Evolutionary conservation across 257 asterid species (phyloP).

Genomic region (Przewalskia tangutica): DNA sequence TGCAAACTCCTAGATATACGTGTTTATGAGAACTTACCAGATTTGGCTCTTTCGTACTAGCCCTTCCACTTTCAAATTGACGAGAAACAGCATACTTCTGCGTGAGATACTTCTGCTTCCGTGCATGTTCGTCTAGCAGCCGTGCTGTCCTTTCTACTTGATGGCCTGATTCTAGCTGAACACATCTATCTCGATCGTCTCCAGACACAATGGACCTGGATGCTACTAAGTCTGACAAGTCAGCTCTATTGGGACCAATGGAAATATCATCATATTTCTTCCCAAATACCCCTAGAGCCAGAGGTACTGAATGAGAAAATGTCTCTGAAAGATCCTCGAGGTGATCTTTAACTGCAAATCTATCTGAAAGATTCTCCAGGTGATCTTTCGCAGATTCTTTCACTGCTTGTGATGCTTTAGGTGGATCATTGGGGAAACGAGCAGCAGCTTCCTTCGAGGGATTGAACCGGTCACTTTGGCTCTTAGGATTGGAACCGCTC

Average conservation of each 20-base stretch:
- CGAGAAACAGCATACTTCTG: conserved; percentile 28
- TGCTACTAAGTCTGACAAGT: conserved; percentile 19
- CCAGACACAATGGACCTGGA: conserved; percentile 39
- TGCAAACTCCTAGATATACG: not conserved
- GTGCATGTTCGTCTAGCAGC: conserved; percentile 29
- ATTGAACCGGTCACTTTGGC: conserved; percentile 33
- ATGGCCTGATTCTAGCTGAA: conserved; percentile 19
- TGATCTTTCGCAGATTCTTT: conserved; percentile 27
- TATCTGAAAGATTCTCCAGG: conserved; percentile 20
- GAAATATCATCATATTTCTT: conserved; percentile 30
- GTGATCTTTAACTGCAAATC: conserved; percentile 22
- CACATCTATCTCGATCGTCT: conserved; percentile 23
- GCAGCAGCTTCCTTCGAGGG: conserved; percentile 26
- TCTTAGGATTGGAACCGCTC: conserved; percentile 28
- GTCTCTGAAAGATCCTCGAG: conserved; percentile 22
- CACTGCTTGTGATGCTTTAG: conserved; percentile 17
- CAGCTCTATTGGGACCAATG: conserved; percentile 17
- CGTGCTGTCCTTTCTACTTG: conserved; percentile 28
- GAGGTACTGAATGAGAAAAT: conserved; percentile 54
- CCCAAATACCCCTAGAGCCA: conserved; percentile 34
- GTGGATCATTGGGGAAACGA: conserved; percentile 27
- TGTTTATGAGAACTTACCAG: conserved; percentile 32
- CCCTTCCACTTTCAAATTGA: conserved; percentile 29
- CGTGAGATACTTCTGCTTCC: conserved; percentile 23
- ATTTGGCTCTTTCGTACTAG: conserved; percentile 23